Conservation (phyloP, 371 early-diverging fungal species). For the Paraphysoderma sedebokerense region DNA sequence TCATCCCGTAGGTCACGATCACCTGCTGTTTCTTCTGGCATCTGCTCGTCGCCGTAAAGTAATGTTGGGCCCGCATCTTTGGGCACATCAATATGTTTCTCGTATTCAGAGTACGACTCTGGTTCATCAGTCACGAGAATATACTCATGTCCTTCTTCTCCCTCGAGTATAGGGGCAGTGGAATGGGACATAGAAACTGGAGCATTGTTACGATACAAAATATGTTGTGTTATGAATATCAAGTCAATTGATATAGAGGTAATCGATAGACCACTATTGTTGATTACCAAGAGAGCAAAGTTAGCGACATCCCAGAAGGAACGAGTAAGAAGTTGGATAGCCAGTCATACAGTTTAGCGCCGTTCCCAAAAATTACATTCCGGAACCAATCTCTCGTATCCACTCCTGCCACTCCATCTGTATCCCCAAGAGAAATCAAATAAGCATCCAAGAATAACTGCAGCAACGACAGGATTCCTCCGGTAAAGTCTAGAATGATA, state of each 20-base stretch:
- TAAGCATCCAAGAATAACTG: slow-evolving; percentile 67
- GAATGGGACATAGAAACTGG: too few relatives aligned
- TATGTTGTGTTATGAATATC: slow-evolving; percentile 73
- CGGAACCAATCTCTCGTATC: neutral
- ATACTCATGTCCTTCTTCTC: too few relatives aligned
- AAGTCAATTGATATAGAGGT: slow-evolving; percentile 50
- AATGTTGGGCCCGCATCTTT: too few relatives aligned
- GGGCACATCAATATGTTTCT: too few relatives aligned
- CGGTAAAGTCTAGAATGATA: slow-evolving; percentile 76
- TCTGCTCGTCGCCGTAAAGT: too few relatives aligned
- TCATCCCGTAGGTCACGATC: too few relatives aligned
- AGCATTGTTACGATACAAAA: too few relatives aligned
- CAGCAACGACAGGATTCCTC: slow-evolving; percentile 58
- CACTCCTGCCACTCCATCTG: neutral
- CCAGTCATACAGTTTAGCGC: slow-evolving; percentile 2
- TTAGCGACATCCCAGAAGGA: slow-evolving; percentile 3
- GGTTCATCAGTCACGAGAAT: too few relatives aligned
- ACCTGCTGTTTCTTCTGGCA: too few relatives aligned
- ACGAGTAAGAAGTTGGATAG: neutral
- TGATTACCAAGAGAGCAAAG: slow-evolving; percentile 9
- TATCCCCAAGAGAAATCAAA: neutral
- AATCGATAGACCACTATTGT: neutral
- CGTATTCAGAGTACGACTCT: too few relatives aligned
- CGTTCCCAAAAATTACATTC: neutral
- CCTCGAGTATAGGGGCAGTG: too few relatives aligned